Base-by-base conservation (phyloP, 2,329 filamentous ascomycete species). In the Hypomyces perniciosus region DNA sequence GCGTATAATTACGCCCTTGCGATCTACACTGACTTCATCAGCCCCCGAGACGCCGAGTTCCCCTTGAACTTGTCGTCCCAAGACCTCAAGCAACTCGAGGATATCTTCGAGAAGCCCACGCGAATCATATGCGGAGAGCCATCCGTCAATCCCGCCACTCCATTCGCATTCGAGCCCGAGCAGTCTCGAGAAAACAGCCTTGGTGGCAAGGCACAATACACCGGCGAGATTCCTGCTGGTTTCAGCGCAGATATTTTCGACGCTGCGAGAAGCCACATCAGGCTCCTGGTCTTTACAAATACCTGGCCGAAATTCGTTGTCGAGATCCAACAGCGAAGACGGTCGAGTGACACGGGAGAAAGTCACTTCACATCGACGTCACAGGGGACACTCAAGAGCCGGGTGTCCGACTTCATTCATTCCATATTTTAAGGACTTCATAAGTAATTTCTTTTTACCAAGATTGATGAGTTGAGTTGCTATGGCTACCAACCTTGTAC, bases 281-380 rank as follows among this genome's bases (percentile, higher is more conserved):
- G 83, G 64, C 83, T 85, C 53, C 71, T 85, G 7, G 82, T 86
- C 2, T 68, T 85, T 55, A 84, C 81, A 9, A 86, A 86, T 62
- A 86, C 83, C 0, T 86, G 83, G 83, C 76, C 77, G 30, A 79
- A 77, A 61, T 81, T 76, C 57, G 70, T 79, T 30, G 27, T 29
- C 4, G 53, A 58, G 50, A 58, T 58, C 53, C 55, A 52, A 38
- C 41, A 39, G 7, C 45, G 44, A 35, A 44, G 53, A 8, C 46
- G 48, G 8, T 57, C 53, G 8, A 49, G 47, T n/a, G 56, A 57
- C 8, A 57, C 50, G 8, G 45, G 40, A n/a, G 42, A 45, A 6
- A 51, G 43, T 7, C 35, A n/a, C 4, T 29, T 38, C 6, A 46
- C 48, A 4, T 50, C 41, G 48, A 44, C 26, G 9, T 45, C 48